Evolutionary conservation across 257 asterid species (phyloP).

Genomic region (Rauvolfia tetraphylla): DNA sequence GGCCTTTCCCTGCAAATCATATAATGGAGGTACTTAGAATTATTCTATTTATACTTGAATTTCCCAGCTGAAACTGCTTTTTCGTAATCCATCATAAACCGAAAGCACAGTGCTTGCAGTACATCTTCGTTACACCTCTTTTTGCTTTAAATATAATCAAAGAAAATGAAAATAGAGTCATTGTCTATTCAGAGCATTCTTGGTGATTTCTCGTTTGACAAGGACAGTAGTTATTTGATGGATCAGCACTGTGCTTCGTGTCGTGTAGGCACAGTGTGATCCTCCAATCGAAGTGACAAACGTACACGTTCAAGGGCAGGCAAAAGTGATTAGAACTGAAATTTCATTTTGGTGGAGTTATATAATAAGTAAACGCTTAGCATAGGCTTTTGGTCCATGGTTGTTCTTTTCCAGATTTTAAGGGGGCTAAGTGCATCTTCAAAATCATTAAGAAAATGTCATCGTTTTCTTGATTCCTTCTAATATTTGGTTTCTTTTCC

Average conservation of each 20-base stretch:
- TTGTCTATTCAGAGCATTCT: not conserved
- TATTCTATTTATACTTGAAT: not conserved
- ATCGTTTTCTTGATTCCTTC: not conserved
- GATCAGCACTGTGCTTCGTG: not conserved
- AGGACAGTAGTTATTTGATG: not conserved
- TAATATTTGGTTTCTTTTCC: not conserved
- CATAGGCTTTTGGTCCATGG: not conserved
- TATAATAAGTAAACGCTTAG: not conserved
- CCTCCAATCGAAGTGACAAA: not conserved
- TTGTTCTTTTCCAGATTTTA: not conserved
- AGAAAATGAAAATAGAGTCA: not conserved
- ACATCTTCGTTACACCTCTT: not conserved
- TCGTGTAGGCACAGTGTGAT: not conserved
- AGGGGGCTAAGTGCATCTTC: not conserved
- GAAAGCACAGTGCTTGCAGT: not conserved
- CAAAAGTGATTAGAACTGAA: not conserved
- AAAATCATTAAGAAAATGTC: not conserved
- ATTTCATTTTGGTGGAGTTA: not conserved
- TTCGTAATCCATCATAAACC: not conserved
- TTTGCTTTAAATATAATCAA: not conserved
- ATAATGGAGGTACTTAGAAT: slow-evolving; percentile 71
- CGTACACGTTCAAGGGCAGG: not conserved
- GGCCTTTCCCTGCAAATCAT: slow-evolving; percentile 92
- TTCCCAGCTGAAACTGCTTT: not conserved
- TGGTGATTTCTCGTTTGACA: not conserved